These are phyloP conservation scores for Blastocystis hominis DNA, from an alignment of 352 stramenopile genomes.

Conservation along the genomic window DNA sequence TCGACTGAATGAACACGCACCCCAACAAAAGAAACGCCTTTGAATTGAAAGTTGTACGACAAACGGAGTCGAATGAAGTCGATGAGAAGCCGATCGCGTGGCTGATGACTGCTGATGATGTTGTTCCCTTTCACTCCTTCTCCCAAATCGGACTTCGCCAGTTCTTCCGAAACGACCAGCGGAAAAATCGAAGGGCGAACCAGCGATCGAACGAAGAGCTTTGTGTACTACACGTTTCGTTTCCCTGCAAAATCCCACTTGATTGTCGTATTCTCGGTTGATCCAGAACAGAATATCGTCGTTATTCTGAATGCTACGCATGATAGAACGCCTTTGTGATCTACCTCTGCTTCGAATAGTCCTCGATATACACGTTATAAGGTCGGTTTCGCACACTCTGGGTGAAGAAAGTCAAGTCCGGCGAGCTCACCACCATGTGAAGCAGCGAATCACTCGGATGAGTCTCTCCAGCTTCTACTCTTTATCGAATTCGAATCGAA, in stretches of 20 bases:
- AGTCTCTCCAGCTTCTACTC: background rate
- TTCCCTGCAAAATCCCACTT: background rate
- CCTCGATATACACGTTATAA: background rate
- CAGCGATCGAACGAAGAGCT: conserved; percentile 14
- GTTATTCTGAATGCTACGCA: conserved; percentile 6
- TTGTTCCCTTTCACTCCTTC: background rate
- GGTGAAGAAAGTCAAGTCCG: background rate
- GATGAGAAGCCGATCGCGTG: background rate
- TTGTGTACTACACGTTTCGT: background rate
- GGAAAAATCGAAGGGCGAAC: conserved; percentile 11
- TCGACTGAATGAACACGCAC: background rate
- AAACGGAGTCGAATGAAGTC: conserved; percentile 44
- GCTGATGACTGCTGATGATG: background rate
- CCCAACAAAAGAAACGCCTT: background rate
- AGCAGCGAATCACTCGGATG: background rate
- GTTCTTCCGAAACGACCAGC: background rate
- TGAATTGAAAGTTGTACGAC: conserved; percentile 45
- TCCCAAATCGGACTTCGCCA: background rate
- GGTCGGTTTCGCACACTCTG: background rate
- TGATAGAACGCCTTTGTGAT: background rate
- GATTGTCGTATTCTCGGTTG: background rate
- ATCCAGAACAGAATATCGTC: conserved; percentile 38
- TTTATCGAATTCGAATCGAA: background rate
- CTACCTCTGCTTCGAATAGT: background rate
- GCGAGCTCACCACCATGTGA: background rate